These are phyloP conservation scores for Lachnellula cervina DNA, from an alignment of 2,329 filamentous ascomycete genomes.

Conservation along the genomic window DNA sequence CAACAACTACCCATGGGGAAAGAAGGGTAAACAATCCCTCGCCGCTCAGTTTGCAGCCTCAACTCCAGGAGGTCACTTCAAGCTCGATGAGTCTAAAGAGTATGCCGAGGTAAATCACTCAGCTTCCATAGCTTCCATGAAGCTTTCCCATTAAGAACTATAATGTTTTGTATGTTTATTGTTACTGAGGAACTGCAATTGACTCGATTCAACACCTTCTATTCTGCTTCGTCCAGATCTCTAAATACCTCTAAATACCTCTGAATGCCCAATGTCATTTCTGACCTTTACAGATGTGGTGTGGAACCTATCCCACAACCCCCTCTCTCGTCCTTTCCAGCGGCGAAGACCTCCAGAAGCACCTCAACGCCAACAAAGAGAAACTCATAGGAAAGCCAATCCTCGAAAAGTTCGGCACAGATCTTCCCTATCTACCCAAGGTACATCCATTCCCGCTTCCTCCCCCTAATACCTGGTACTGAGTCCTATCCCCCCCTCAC, in stretches of 20 bases:
- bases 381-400: constrained; percentile 59
- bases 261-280: constrained; percentile 29
- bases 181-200: too few species aligned
- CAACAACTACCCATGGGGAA: constrained; percentile 58
- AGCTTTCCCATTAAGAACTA: too few species aligned
- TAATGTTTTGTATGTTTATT: too few species aligned
- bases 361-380: constrained; percentile 57
- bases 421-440: constrained; percentile 71
- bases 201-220: background rate
- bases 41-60: constrained; percentile 61
- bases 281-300: constrained; percentile 50
- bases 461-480: background rate
- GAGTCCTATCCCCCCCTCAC: constrained; percentile 5
- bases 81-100: constrained; percentile 56
- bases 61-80: constrained; percentile 58
- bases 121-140: too few species aligned
- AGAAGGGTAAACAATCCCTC: constrained; percentile 59
- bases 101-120: constrained; percentile 48
- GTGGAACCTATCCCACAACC: constrained; percentile 72
- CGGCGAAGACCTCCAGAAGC: constrained; percentile 58
- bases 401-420: constrained; percentile 55
- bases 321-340: constrained; percentile 60
- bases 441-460: constrained; percentile 28
- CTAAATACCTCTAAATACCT: too few species aligned
- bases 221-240: too few species aligned